Evolutionary conservation across 805 yeast genomes (phyloP), one percentile per base, ranked within the genome.

Genomic region (Wickerhamiella domercqiae): DNA sequence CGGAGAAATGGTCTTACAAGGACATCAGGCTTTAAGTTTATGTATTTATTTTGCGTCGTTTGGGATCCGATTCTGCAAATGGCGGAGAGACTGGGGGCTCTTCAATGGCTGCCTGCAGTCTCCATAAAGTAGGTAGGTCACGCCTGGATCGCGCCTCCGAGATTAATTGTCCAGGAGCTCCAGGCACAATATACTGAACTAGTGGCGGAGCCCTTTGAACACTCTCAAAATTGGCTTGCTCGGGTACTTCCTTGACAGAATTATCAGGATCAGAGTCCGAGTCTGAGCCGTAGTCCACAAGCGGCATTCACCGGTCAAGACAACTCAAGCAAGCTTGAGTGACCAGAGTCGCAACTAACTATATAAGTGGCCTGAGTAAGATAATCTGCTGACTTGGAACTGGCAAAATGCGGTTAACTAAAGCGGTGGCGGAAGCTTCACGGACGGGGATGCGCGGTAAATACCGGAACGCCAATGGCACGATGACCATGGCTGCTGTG

Each of bases 1-100:
- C 93, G 21, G 95, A 87, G 58, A 87, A 86, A 61, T 83, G 93
- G 93, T 70, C 86, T 24, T 81, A 79, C 62, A 87, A 87, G 63
- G 93, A 87, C 60, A 81, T 80, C 40, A 31, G 39, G 15, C 28
- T 37, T 39, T 36, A 33, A 21, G 7, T 13, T 30, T 15, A 9
- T 16, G 20, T 20, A 7, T 15, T 21, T 7, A 9, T 11, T 2
- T 5, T 7, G 16, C 35, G 14, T 4, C 17, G 31, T 17, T 32
- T 26, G 18, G 16, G 15, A 14, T 11, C 20, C 7, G 20, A 15
- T 4, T n/a, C n/a, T n/a, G n/a, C n/a, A n/a, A n/a, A n/a, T n/a
- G n/a, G n/a, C n/a, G n/a, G n/a, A n/a, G n/a, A n/a, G n/a, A n/a
- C n/a, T n/a, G n/a, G n/a, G n/a, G n/a, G n/a, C n/a, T n/a, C n/a